Percentiles rank a stretch among this genome's conserved stretches.
phyloP scores from a whole-genome alignment of 1,139 yeast genomes.

The Suhomyces bribrorum region DNA sequence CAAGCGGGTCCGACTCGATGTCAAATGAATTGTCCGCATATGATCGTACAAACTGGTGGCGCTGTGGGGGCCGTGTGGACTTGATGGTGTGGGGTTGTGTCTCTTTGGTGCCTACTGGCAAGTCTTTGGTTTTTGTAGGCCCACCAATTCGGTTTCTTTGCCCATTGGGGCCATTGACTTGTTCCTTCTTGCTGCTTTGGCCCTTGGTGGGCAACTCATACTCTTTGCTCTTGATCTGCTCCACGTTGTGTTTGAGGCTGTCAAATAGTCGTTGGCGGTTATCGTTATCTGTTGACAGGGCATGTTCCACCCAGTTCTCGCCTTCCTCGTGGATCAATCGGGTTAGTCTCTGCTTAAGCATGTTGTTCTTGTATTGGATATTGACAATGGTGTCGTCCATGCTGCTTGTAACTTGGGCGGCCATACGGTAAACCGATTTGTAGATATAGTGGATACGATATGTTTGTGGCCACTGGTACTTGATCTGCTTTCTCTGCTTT shows the following conservation, averaged over 20 bases:
- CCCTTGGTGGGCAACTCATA: slow-evolving; percentile 15
- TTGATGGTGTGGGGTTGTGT: no score
- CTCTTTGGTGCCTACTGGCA: no score
- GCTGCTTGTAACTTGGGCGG: no score
- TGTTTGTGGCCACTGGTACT: background rate
- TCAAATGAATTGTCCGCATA: slow-evolving; percentile 2
- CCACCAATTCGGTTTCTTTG: no score
- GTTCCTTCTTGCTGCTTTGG: background rate
- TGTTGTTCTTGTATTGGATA: slow-evolving; percentile 15
- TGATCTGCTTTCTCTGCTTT: background rate
- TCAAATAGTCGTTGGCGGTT: slow-evolving; percentile 11
- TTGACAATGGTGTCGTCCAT: slow-evolving; percentile 16
- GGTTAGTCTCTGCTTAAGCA: slow-evolving; percentile 15
- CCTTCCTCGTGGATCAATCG: slow-evolving; percentile 15
- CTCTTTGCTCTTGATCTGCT: slow-evolving; percentile 15
- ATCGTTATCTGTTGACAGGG: slow-evolving; percentile 9
- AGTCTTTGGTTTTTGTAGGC: no score
- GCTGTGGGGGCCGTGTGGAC: no score
- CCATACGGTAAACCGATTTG: no score
- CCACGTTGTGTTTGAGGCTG: slow-evolving; percentile 17
- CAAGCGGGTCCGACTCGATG: slow-evolving; percentile 1
- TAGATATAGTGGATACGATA: background rate
- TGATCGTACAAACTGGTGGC: background rate
- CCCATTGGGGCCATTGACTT: no score
- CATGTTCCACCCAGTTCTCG: slow-evolving; percentile 4